Evolutionary conservation across 192 early-diverging fungal species (phyloP), one percentile per base, ranked within the genome.

Genomic region (Linnemannia exigua): DNA sequence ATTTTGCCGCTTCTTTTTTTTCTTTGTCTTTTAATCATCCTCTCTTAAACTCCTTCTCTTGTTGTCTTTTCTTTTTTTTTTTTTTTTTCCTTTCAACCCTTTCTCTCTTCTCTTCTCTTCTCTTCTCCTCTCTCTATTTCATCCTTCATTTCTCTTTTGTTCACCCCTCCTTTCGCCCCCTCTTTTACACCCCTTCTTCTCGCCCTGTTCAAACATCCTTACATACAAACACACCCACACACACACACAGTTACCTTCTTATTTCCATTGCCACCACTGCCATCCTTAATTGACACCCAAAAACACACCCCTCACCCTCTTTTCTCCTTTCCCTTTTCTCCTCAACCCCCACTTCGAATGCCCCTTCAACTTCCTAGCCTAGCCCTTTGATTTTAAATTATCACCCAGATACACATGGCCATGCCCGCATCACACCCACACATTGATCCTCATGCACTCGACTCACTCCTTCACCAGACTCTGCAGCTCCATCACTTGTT

Each of bases 401-500:
- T 63, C 25, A 17, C 67, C 38, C 12, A 36, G 22, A 41, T 44
- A 44, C 67, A 1, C 67, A 70, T 71, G 69, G 38, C 38, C 33
- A 72, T 58, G 16, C 61, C 61, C 38, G 31, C 37, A 28, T 51
- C 67, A 5, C 52, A 58, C 19, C 7, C 16, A n/a, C 54, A 50
- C 80, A 52, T 82, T 35, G 80, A 82, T 54, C 73, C 67, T 48
- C 74, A 75, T 48, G 69, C 74, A 0, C 74, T 82, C n/a, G 80
- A 82, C 69, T 72, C 52, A 1, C 35, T 82, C 12, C 80, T 82
- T 17, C 80, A 82, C 44, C 54, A 31, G 28, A 75, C 79, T 8
- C 38, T 81, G 19, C 71, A 80, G 3, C 63, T 36, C 19, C 72
- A 38, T 28, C 71, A 22, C 71, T 72, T 46, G 28, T 48, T 9